These are phyloP conservation scores for Penicillium sp. DNA, from an alignment of 2,329 filamentous ascomycete species.

Conservation along the genomic window DNA sequence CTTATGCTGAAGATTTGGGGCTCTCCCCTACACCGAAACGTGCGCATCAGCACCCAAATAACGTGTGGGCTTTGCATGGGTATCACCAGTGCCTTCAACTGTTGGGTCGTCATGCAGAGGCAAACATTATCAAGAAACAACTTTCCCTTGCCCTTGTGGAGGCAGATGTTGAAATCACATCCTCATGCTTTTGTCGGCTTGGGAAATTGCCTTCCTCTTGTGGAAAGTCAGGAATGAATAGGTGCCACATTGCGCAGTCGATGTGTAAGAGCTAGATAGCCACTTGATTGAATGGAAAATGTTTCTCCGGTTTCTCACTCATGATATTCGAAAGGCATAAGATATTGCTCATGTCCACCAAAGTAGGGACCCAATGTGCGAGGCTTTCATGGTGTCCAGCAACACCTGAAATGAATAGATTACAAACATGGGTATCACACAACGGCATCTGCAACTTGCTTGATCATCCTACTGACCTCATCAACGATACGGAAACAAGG, in stretches of 20 bases:
- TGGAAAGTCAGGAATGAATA: slow-evolving; percentile 1
- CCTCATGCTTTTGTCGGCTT: slow-evolving; percentile 50
- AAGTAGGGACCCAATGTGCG: neutral
- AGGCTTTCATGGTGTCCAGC: neutral
- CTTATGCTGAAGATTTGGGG: slow-evolving; percentile 56
- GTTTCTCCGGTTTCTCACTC: neutral
- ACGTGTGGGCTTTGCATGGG: slow-evolving; percentile 66
- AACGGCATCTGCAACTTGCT: slow-evolving; percentile 19
- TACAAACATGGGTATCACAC: slow-evolving; percentile 21
- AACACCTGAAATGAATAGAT: neutral
- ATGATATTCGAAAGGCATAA: neutral
- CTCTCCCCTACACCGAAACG: slow-evolving; percentile 50
- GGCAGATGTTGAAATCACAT: slow-evolving; percentile 51
- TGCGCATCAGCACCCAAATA: slow-evolving; percentile 58
- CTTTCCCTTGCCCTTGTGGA: slow-evolving; percentile 45
- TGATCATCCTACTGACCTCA: slow-evolving; percentile 22
- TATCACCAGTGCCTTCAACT: slow-evolving; percentile 58
- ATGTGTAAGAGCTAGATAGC: neutral
- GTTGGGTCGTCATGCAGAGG: slow-evolving; percentile 43
- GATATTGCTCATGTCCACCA: no score
- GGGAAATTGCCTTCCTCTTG: slow-evolving; percentile 4
- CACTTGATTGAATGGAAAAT: neutral
- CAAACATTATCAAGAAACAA: slow-evolving; percentile 40
- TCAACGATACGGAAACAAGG: slow-evolving; percentile 26
- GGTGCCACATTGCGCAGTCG: neutral